Percentiles rank a stretch among this genome's conserved stretches.
These are phyloP conservation scores for Solioccasus polychromus DNA, from an alignment of 768 basidiomycete species.

Conservation along the genomic window DNA sequence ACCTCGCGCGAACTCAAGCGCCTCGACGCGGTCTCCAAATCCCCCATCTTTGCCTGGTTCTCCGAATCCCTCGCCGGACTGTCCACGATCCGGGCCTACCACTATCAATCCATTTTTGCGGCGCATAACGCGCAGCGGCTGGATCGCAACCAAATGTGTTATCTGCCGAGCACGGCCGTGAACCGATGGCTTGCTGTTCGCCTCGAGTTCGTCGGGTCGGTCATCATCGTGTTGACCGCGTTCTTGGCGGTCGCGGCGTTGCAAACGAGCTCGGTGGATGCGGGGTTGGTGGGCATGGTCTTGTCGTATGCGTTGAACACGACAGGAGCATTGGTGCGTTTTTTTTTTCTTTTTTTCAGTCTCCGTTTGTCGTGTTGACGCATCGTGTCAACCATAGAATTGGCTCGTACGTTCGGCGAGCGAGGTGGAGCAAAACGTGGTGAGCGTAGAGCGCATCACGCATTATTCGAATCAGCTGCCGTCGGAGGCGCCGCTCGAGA, in stretches of 20 bases:
- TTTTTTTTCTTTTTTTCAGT: too few relatives aligned
- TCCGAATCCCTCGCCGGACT: constrained; percentile 74
- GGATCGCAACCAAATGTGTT: constrained; percentile 84
- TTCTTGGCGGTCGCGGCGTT: constrained; percentile 65
- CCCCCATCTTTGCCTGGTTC: constrained; percentile 90
- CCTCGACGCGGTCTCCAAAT: constrained; percentile 83
- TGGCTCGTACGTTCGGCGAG: constrained; percentile 81
- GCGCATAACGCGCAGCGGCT: constrained; percentile 68
- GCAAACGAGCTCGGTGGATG: constrained; percentile 76
- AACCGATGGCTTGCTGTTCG: constrained; percentile 85
- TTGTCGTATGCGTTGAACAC: constrained; percentile 82
- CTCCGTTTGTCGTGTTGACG: too few relatives aligned
- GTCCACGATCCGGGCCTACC: constrained; percentile 80
- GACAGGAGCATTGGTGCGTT: constrained; percentile 67
- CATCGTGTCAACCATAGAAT: too few relatives aligned
- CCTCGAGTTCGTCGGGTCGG: constrained; percentile 78
- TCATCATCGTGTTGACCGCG: constrained; percentile 75
- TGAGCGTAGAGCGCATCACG: constrained; percentile 83
- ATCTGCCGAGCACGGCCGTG: constrained; percentile 65
- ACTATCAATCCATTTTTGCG: constrained; percentile 65
- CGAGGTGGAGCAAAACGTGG: constrained; percentile 89
- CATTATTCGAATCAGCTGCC: constrained; percentile 69
- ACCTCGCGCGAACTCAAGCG: constrained; percentile 88
- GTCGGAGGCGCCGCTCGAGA: constrained; percentile 72
- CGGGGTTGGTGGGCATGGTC: constrained; percentile 84